Percentiles rank a stretch among this genome's conserved stretches.
phyloP scores from a whole-genome alignment of 345 rosid genomes.

The Arabis alpina region DNA sequence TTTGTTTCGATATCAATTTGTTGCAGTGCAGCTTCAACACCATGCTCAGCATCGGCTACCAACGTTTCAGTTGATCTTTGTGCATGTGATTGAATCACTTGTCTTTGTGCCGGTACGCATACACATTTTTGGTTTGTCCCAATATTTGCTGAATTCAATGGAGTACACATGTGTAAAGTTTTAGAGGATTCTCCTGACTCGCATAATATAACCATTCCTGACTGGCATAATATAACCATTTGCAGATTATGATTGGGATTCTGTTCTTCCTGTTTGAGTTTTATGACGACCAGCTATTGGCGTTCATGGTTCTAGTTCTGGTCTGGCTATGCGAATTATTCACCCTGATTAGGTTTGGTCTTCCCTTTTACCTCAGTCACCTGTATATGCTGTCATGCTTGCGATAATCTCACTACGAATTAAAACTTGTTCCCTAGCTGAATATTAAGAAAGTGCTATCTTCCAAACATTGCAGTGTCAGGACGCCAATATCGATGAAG shows the following conservation, averaged over 20 bases:
- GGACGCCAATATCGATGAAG: conserved; percentile 98
- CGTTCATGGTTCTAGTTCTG: conserved; percentile 97
- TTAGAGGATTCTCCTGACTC: conserved; percentile 22
- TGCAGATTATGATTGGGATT: conserved; percentile 99
- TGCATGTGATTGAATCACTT: conserved; percentile 94
- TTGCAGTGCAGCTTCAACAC: conserved; percentile 99
- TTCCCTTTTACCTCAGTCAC: conserved; percentile 36
- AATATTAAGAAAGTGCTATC: conserved; percentile 1
- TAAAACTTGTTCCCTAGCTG: not conserved
- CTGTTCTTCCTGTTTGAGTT: conserved; percentile 96
- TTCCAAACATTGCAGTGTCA: conserved; percentile 66
- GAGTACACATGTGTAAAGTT: not conserved
- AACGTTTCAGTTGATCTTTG: conserved; percentile 97
- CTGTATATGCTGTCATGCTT: not conserved
- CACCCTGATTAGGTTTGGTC: conserved; percentile 83
- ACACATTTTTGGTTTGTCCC: not conserved
- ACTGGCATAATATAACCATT: conserved; percentile 11
- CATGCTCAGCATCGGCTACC: conserved; percentile 97
- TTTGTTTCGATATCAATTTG: conserved; percentile 44
- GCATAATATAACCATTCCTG: conserved; percentile 17
- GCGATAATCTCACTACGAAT: not conserved
- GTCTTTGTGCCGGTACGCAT: conserved; percentile 92
- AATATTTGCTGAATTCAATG: not conserved
- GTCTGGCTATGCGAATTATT: conserved; percentile 98
- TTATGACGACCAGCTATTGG: conserved; percentile 96